Evolutionary conservation across 2,329 filamentous ascomycete species (phyloP).

Genomic region (Aspergillus japonicus): DNA sequence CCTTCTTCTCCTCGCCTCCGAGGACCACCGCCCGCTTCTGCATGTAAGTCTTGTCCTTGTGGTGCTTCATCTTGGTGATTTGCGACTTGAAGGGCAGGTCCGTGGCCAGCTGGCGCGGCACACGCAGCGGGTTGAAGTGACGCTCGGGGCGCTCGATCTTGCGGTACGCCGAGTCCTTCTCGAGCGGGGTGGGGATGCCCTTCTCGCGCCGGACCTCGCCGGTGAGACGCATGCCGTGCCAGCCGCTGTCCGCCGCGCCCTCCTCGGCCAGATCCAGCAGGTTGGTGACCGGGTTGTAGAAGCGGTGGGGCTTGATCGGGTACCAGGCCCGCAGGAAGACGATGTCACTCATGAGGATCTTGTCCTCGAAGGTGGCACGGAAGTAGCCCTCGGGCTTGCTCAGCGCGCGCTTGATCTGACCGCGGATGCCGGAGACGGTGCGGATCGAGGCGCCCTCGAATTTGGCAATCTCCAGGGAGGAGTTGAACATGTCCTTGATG

Average conservation of each 20-base stretch:
- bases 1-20: constrained; percentile 82
- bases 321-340: constrained; percentile 97
- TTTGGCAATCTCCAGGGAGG: constrained; percentile 90
- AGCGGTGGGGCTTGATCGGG: constrained; percentile 88
- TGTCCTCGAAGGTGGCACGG: constrained; percentile 97
- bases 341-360: constrained; percentile 94
- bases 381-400: constrained; percentile 93
- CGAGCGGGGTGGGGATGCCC: constrained; percentile 71
- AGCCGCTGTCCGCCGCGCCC: constrained; percentile 46
- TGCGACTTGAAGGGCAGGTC: constrained; percentile 91
- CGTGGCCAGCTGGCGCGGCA: constrained; percentile 59
- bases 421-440: constrained; percentile 91
- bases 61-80: constrained; percentile 75
- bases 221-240: constrained; percentile 91
- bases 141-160: constrained; percentile 59
- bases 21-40: constrained; percentile 92
- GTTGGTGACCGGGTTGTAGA: constrained; percentile 96
- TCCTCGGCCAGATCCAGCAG: constrained; percentile 62
- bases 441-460: constrained; percentile 96
- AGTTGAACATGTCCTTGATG: constrained; percentile 97
- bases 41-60: constrained; percentile 80
- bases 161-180: constrained; percentile 83
- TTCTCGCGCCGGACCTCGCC: constrained; percentile 82
- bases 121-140: constrained; percentile 69
- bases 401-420: constrained; percentile 94